Conservation (phyloP, 179 eudicot genomes). For the Heliamphora pulchella region DNA sequence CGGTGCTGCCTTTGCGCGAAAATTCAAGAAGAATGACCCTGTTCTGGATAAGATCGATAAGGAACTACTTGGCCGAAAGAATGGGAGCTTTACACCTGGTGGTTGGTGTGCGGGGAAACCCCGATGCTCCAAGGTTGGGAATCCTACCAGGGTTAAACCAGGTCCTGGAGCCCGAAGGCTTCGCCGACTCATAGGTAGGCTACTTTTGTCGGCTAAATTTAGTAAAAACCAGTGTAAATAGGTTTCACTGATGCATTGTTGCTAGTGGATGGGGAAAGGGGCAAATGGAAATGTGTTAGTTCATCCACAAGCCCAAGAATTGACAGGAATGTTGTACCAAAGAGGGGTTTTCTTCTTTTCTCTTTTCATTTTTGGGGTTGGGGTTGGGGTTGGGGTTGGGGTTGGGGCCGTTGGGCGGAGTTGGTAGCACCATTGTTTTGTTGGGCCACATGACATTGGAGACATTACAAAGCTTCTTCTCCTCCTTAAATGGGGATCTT, state of each 20-base stretch:
- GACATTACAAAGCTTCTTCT: too few species aligned
- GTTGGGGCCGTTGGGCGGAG: background rate
- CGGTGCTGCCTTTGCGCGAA: constrained; percentile 71
- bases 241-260: constrained; percentile 22
- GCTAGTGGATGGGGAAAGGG: background rate
- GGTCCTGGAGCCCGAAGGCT: constrained; percentile 73
- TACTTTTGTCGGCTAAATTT: constrained; percentile 35
- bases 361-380: background rate
- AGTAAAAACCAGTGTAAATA: constrained; percentile 49
- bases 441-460: background rate
- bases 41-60: constrained; percentile 61
- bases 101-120: constrained; percentile 70
- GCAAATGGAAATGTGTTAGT: constrained; percentile 12
- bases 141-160: constrained; percentile 42
- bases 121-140: constrained; percentile 48
- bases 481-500: too few species aligned
- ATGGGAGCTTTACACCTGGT: constrained; percentile 67
- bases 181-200: constrained; percentile 33
- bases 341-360: background rate
- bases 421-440: constrained; percentile 12
- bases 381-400: too few species aligned
- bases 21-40: constrained; percentile 48
- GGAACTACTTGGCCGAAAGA: constrained; percentile 47
- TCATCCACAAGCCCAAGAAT: constrained; percentile 16
- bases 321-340: constrained; percentile 10